Evolutionary conservation across 306 rosid genomes (phyloP), one percentile per base, ranked within the genome.

Genomic region (Fragaria nilgerrensis): DNA sequence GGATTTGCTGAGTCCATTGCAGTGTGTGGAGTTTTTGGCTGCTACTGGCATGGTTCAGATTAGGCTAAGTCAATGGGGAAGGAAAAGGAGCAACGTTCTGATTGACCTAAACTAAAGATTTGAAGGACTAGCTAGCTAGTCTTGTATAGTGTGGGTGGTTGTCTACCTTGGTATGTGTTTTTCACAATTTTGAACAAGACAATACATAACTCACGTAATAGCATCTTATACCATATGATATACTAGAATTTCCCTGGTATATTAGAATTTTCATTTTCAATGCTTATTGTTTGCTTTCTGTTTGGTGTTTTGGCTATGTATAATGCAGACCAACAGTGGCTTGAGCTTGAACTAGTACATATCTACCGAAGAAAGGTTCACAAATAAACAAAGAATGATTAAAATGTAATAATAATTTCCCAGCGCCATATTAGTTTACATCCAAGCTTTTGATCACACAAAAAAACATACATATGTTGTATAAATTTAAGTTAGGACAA

Each of bases 1-100:
- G 83, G 98, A 93, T 48, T 16, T 84, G 86, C 84, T 93, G 13
- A 82, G 1, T 1, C 98, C 96, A 41, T 74, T 83, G 81, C 96
- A 93, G 87, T 22, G 87, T 68, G 90, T 93, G 27, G 76, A 87
- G 20, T 91, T 90, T 77, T 75, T 89, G 85, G 91, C 91, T 15
- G 82, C 88, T 0, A 44, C 53, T 67, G 79, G 87, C 4, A 75
- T 76, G 77, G 37, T 77, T 66, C 91, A 82, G 72, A 83, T 89
- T 53, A 83, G 85, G 39, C 82, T 89, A 3, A 80, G 88, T 69
- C 82, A 83, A 45, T 74, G 88, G 81, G 86, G 87, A 48, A 83
- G 50, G 79, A 81, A 59, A 63, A 59, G n/a, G 29, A 20, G 27
- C 49, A 14, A 59, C 41, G 41, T 37, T 56, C 77, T 58, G 27